phyloP scores from a whole-genome alignment of 495 filamentous ascomycete genomes.

The Xylaria telfairii region DNA sequence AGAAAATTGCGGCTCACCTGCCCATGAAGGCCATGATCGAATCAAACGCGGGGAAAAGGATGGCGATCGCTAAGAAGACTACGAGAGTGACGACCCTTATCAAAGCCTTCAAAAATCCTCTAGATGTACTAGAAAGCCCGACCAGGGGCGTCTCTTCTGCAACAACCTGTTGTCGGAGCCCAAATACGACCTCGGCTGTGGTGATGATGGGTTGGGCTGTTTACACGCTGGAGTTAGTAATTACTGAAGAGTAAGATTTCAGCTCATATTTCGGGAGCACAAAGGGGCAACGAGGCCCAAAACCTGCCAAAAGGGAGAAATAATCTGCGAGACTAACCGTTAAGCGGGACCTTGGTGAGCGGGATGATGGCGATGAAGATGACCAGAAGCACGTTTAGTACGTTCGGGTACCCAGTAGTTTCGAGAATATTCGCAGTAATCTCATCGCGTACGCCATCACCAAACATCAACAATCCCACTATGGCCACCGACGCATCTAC shows the following conservation, averaged over 20 bases:
- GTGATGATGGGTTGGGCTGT: slow-evolving; percentile 85
- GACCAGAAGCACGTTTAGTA: slow-evolving; percentile 76
- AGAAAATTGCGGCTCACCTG: too few species aligned
- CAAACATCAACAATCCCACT: slow-evolving; percentile 91
- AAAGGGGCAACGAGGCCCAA: too few species aligned
- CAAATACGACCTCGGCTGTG: slow-evolving; percentile 79
- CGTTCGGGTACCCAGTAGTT: slow-evolving; percentile 75
- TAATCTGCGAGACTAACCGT: too few species aligned
- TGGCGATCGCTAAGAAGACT: slow-evolving; percentile 58
- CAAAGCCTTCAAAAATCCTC: slow-evolving; percentile 61
- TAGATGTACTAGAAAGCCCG: slow-evolving; percentile 62
- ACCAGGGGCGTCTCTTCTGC: slow-evolving; percentile 51
- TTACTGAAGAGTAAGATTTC: too few species aligned
- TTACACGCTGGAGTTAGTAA: too few species aligned
- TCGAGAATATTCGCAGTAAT: slow-evolving; percentile 87
- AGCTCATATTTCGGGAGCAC: too few species aligned
- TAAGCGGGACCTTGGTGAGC: slow-evolving; percentile 91
- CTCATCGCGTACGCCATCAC: slow-evolving; percentile 81
- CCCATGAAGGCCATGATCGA: slow-evolving; percentile 94
- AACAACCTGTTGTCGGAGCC: slow-evolving; percentile 66
- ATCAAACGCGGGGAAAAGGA: slow-evolving; percentile 88
- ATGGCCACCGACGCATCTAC: slow-evolving; percentile 83
- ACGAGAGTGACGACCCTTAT: slow-evolving; percentile 63
- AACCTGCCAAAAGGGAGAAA: too few species aligned
- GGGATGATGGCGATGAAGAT: slow-evolving; percentile 91